Base-by-base conservation (phyloP, 2,329 filamentous ascomycete species). In the Didymella segeticola region DNA sequence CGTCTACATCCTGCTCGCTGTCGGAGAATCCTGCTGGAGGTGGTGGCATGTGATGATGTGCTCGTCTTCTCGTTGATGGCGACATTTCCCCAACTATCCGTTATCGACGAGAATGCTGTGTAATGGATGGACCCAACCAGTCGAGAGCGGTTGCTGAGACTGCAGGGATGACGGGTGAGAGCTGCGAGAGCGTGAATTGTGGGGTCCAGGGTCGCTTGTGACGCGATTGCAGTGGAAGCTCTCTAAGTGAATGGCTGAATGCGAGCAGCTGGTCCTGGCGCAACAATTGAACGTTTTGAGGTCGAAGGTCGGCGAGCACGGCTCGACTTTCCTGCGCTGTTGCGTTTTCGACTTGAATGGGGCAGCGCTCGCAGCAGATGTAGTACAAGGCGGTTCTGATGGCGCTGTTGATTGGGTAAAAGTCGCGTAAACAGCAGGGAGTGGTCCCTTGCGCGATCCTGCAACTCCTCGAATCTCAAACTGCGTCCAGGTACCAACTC, bases 11-110 rank as follows among this genome's bases (percentile, higher is more conserved):
- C 12, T 63, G 53, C 7, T 73, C 71, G 51, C 69, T 71, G 34
- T 67, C 68, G n/a, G 59, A 62, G 20, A 61, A 59, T n/a, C 62
- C 58, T 8, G 62, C 58, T 20, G 57, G 51, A 19, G 59, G 62
- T 20, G 64, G 57, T 26, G 56, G 43, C 23, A 60, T 37, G 26
- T 62, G 57, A 48, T 60, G 55, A 33, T 60, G 63, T 15, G 42
- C 56, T 50, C 62, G 55, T 54, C 62, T 64, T 51, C 68, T 64
- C n/a, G 62, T 56, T 48, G 68, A 63, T 20, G 67, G 66, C 33
- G 67, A 65, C 70, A 73, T 73, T 19, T 23, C 29, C 14, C 33
- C 38, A 31, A 17, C 39, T 11, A 20, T 29, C 22, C 17, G 14
- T 43, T 39, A 39, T 38, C 43, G 43, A 45, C 38, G 43, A 53